phyloP scores from a whole-genome alignment of 129 eudicot genomes.

The Saposhnikovia divaricata region DNA sequence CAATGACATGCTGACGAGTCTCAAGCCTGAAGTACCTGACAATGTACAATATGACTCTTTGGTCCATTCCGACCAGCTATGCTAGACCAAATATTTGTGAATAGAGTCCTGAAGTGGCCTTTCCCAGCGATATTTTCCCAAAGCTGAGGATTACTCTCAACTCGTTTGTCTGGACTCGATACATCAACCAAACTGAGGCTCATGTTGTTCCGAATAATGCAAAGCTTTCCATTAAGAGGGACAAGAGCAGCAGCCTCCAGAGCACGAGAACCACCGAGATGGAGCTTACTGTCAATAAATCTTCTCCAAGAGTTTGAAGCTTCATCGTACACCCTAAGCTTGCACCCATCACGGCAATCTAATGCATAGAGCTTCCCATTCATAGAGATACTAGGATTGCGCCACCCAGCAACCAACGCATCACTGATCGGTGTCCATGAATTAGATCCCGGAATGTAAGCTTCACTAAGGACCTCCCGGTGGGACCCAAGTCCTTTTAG shows the following conservation, averaged over 20 bases:
- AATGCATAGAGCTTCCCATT: constrained; percentile 77
- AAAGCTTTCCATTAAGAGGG: constrained; percentile 73
- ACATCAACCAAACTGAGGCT: constrained; percentile 89
- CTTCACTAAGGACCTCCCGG: constrained; percentile 86
- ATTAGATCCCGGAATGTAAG: constrained; percentile 58
- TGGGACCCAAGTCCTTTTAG: constrained; percentile 80
- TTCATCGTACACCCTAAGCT: constrained; percentile 71
- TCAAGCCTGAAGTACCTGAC: constrained; percentile 94
- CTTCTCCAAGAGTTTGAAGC: constrained; percentile 57
- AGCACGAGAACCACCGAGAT: constrained; percentile 78
- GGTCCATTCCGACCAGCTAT: constrained; percentile 77
- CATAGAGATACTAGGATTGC: constrained; percentile 90
- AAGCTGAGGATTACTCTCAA: constrained; percentile 74
- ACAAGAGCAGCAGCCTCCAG: constrained; percentile 96
- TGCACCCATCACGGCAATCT: constrained; percentile 96
- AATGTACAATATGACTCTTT: constrained; percentile 88
- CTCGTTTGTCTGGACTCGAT: constrained; percentile 48
- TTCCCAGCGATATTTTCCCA: constrained; percentile 88
- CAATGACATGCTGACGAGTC: not conserved
- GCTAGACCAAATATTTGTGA: constrained; percentile 85
- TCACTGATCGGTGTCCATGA: constrained; percentile 55
- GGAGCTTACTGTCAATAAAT: constrained; percentile 75
- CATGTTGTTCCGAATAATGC: constrained; percentile 87
- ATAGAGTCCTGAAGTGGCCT: constrained; percentile 64
- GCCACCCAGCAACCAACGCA: constrained; percentile 90